Evolutionary conservation across 2,329 filamentous ascomycete species (phyloP).

Genomic region (Xylariaceae sp.): DNA sequence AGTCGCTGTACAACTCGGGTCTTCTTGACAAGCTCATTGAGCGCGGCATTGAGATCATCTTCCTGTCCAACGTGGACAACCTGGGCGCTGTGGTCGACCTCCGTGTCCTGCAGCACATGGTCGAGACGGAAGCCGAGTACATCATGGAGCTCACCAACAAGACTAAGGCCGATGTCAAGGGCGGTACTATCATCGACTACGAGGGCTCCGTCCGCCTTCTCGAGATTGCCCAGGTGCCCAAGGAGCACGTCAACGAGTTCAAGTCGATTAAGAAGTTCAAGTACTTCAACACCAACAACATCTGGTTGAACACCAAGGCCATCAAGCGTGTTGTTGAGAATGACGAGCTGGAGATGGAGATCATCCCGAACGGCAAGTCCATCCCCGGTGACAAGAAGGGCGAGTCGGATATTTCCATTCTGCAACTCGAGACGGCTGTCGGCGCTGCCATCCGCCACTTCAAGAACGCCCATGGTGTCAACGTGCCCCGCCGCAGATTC

Average conservation of each 20-base stretch:
- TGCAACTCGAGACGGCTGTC: slow-evolving; percentile 97
- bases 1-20: slow-evolving; percentile 98
- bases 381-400: slow-evolving; percentile 99
- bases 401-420: slow-evolving; percentile 93
- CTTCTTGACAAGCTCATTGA: slow-evolving; percentile 94
- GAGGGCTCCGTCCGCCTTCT: slow-evolving; percentile 94
- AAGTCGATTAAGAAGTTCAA: slow-evolving; percentile 99
- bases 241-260: slow-evolving; percentile 99
- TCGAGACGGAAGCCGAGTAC: slow-evolving; percentile 93
- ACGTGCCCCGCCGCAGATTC: slow-evolving; percentile 95
- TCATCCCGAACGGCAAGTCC: slow-evolving; percentile 98
- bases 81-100: slow-evolving; percentile 95
- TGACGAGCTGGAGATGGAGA: slow-evolving; percentile 98
- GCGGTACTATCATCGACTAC: slow-evolving; percentile 99
- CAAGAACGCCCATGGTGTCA: slow-evolving; percentile 97
- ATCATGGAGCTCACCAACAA: slow-evolving; percentile 99
- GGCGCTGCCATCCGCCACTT: slow-evolving; percentile 98
- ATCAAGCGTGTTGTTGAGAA: slow-evolving; percentile 99
- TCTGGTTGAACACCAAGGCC: slow-evolving; percentile 97
- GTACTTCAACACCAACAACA: slow-evolving; percentile 99
- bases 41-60: slow-evolving; percentile 93
- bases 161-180: slow-evolving; percentile 99
- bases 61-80: slow-evolving; percentile 99
- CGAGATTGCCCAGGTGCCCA: slow-evolving; percentile 98
- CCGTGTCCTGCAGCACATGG: slow-evolving; percentile 98